Evolutionary conservation across 2,329 filamentous ascomycete genomes (phyloP).

Genomic region (Botryosphaeria dothidea): DNA sequence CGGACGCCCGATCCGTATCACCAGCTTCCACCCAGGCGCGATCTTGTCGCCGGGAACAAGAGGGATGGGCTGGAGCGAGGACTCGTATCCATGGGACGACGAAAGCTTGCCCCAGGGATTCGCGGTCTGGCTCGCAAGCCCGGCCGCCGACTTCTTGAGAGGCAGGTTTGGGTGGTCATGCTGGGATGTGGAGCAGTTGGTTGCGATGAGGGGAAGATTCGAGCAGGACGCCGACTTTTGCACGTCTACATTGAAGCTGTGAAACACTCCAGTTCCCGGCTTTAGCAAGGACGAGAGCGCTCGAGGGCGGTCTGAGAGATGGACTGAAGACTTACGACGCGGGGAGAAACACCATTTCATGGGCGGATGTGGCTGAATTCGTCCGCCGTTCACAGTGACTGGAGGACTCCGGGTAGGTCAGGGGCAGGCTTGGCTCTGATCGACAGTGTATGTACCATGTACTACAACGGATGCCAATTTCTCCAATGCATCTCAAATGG

Average conservation of each 20-base stretch:
- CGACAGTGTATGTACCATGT: too few relatives aligned
- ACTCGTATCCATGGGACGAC: not conserved
- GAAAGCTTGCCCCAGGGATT: conserved; percentile 22
- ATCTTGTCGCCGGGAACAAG: not conserved
- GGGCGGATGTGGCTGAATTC: too few relatives aligned
- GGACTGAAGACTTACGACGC: too few relatives aligned
- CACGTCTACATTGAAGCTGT: not conserved
- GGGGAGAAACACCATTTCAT: too few relatives aligned
- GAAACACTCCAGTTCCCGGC: too few relatives aligned
- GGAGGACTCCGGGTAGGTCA: too few relatives aligned
- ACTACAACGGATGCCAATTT: too few relatives aligned
- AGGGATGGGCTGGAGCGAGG: not conserved
- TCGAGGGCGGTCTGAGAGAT: too few relatives aligned
- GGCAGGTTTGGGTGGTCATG: conserved; percentile 16
- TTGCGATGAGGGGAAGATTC: not conserved
- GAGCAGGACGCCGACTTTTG: not conserved
- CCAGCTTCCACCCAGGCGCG: not conserved
- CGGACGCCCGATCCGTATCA: not conserved
- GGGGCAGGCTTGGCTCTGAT: too few relatives aligned
- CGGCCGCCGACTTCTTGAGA: conserved; percentile 25
- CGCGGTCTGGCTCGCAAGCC: conserved; percentile 34
- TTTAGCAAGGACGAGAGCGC: too few relatives aligned
- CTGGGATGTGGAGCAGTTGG: not conserved
- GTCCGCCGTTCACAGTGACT: too few relatives aligned
- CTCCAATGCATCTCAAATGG: too few relatives aligned